phyloP scores from a whole-genome alignment of 768 basidiomycete species.

The Piloderma croceum region DNA sequence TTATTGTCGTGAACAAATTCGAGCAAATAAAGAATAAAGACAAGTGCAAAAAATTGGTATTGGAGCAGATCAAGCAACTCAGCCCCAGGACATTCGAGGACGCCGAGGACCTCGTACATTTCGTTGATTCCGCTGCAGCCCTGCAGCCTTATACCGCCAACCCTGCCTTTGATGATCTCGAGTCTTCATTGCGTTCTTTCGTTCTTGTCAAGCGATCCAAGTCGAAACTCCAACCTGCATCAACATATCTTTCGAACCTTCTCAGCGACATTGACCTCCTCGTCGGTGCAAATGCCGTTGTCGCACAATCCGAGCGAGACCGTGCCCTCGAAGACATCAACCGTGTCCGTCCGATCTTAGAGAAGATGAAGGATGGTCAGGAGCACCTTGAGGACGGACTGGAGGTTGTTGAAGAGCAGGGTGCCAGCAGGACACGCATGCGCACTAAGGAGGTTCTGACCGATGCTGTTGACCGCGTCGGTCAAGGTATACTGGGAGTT shows the following conservation, averaged over 20 bases:
- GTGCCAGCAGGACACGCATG: slow-evolving; percentile 46
- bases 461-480: slow-evolving; percentile 71
- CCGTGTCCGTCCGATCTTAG: slow-evolving; percentile 71
- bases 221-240: slow-evolving; percentile 90
- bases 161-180: slow-evolving; percentile 80
- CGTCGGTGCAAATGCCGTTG: slow-evolving; percentile 76
- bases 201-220: slow-evolving; percentile 94
- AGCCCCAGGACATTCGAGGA: slow-evolving; percentile 92
- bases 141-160: slow-evolving; percentile 61
- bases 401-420: slow-evolving; percentile 73
- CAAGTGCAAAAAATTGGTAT: slow-evolving; percentile 78
- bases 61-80: slow-evolving; percentile 91
- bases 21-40: slow-evolving; percentile 95
- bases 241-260: slow-evolving; percentile 88
- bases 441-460: slow-evolving; percentile 56
- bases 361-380: slow-evolving; percentile 74
- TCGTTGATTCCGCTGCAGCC: slow-evolving; percentile 86
- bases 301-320: slow-evolving; percentile 74
- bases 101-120: slow-evolving; percentile 91
- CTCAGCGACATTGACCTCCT: slow-evolving; percentile 86
- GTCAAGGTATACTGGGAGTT: slow-evolving; percentile 65
- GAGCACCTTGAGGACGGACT: slow-evolving; percentile 76
- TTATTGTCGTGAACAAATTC: slow-evolving; percentile 98
- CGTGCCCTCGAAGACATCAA: slow-evolving; percentile 67
- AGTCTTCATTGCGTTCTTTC: slow-evolving; percentile 86